Conservation (phyloP, 148 eudicot genomes). For the Dysphania ambrosioides region DNA sequence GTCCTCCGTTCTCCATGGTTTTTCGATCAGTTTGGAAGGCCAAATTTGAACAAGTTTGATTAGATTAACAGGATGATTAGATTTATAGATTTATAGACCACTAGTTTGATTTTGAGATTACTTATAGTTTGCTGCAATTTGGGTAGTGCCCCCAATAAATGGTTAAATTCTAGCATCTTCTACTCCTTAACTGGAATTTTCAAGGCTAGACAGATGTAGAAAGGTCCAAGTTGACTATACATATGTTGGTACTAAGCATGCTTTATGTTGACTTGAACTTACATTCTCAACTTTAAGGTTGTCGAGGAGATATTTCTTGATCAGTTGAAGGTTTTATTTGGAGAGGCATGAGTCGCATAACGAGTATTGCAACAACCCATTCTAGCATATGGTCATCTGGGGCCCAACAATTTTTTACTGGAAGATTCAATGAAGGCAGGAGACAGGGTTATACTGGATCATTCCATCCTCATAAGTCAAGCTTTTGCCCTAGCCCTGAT, state of each 20-base stretch:
- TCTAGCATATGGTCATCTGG: conserved; percentile 30
- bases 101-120: neutral
- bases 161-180: no score
- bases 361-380: conserved; percentile 31
- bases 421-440: conserved; percentile 22
- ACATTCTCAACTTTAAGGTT: neutral
- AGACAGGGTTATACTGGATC: conserved; percentile 14
- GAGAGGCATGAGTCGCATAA: conserved; percentile 36
- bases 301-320: neutral
- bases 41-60: no score
- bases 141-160: no score
- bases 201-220: neutral
- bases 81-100: neutral
- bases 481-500: conserved; percentile 15
- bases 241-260: neutral
- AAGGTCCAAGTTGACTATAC: neutral
- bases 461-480: conserved; percentile 20
- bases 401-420: conserved; percentile 23
- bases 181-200: no score
- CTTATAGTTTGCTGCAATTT: neutral
- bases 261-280: neutral
- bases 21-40: no score
- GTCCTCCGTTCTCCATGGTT: no score
- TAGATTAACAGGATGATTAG: neutral
- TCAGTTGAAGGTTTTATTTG: conserved; percentile 7